phyloP scores from a whole-genome alignment of 2,329 filamentous ascomycete genomes.

The Penicillium sp. region DNA sequence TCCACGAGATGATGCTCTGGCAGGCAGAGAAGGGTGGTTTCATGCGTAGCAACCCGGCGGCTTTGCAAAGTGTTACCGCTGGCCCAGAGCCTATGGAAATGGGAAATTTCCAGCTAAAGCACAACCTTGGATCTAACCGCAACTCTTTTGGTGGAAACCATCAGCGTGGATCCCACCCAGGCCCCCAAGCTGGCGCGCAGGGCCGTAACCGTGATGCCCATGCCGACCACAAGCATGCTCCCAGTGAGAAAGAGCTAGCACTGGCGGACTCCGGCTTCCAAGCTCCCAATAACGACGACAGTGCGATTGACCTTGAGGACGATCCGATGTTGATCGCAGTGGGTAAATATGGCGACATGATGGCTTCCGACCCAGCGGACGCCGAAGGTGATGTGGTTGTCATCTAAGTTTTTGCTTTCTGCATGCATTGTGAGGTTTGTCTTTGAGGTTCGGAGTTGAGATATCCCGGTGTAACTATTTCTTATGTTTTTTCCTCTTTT shows the following conservation, averaged over 20 bases:
- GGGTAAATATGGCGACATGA: conserved; percentile 48
- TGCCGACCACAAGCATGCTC: conserved; percentile 21
- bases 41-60: conserved; percentile 56
- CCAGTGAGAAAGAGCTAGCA: conserved; percentile 43
- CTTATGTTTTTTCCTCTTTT: conserved; percentile 19
- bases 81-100: conserved; percentile 22
- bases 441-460: conserved; percentile 33
- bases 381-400: conserved; percentile 48
- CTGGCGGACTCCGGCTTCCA: conserved; percentile 44
- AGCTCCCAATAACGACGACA: conserved; percentile 61
- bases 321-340: conserved; percentile 44
- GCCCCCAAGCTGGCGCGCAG: conserved; percentile 17
- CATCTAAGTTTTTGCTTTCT: conserved; percentile 33
- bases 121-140: conserved; percentile 14
- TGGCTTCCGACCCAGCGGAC: conserved; percentile 46
- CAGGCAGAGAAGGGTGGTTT: conserved; percentile 89
- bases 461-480: conserved; percentile 24
- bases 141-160: conserved; percentile 19
- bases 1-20: conserved; percentile 92
- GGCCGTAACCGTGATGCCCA: conserved; percentile 15
- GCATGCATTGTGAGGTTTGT: conserved; percentile 17
- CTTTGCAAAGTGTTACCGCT: conserved; percentile 30
- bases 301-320: conserved; percentile 66
- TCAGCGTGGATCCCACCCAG: conserved; percentile 20
- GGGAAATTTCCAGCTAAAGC: conserved; percentile 24